A percentile compares a stretch with the other conserved stretches of the same genome.
phyloP scores from a whole-genome alignment of 371 early-diverging fungal genomes.

The Nematocida minor region DNA sequence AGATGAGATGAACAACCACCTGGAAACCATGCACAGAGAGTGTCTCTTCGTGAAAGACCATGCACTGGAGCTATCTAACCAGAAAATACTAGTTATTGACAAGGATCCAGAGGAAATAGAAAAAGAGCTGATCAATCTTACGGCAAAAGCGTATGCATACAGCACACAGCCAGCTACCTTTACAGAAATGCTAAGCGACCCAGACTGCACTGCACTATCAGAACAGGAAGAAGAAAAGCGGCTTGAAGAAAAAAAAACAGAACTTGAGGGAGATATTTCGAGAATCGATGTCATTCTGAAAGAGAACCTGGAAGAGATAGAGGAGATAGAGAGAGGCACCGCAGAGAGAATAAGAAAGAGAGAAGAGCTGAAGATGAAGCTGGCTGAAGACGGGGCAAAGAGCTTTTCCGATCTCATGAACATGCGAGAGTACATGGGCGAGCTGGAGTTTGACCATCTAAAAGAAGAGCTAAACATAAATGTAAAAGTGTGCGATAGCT shows the following conservation, averaged over 20 bases:
- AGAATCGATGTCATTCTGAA: not conserved
- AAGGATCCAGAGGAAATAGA: not conserved
- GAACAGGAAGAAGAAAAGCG: not conserved
- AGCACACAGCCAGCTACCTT: not conserved
- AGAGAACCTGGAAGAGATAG: conserved; percentile 7
- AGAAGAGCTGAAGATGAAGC: conserved; percentile 55
- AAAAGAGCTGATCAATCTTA: not conserved
- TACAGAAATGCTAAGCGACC: not conserved
- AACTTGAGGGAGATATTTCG: not conserved
- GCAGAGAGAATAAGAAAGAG: conserved; percentile 54
- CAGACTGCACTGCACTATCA: not conserved
- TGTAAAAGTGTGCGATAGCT: conserved; percentile 65
- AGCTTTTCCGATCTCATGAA: conserved; percentile 55
- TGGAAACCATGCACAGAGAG: not conserved
- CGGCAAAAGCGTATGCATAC: not conserved
- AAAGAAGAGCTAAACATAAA: conserved; percentile 68
- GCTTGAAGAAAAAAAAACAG: not conserved
- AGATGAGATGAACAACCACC: not conserved
- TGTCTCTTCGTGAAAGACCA: not conserved
- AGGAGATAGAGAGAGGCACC: conserved; percentile 33
- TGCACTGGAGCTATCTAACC: not conserved
- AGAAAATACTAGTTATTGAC: not conserved
- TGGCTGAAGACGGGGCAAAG: conserved; percentile 43
- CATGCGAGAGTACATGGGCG: conserved; percentile 75
- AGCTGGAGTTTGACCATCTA: conserved; percentile 73